A percentile compares a stretch with the other conserved stretches of the same genome.
Evolutionary conservation across 306 rosid species (phyloP).

Genomic region (Glycine soja): DNA sequence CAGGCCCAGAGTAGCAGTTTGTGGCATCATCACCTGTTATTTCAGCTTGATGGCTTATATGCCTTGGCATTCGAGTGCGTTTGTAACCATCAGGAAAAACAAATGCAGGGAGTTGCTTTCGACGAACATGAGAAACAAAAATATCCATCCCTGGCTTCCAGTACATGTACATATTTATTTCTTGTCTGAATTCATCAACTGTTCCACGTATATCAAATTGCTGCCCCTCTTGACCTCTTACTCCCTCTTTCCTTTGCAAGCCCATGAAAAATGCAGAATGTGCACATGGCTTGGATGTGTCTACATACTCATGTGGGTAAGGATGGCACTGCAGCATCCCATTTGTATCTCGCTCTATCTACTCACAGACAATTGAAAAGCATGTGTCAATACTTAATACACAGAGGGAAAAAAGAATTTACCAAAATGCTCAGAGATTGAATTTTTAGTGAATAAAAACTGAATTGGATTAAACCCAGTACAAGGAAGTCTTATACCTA

Average conservation of each 20-base stretch:
- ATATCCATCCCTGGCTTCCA: slow-evolving; percentile 98
- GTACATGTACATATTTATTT: slow-evolving; percentile 73
- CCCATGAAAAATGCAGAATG: slow-evolving; percentile 98
- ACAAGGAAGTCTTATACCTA: slow-evolving; percentile 20
- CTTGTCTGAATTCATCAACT: slow-evolving; percentile 92
- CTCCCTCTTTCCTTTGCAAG: slow-evolving; percentile 96
- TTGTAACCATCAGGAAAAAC: slow-evolving; percentile 89
- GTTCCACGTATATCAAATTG: slow-evolving; percentile 97
- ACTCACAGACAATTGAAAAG: slow-evolving; percentile 51
- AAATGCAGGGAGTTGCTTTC: slow-evolving; percentile 92
- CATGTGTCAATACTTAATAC: slow-evolving; percentile 17
- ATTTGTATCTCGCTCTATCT: slow-evolving; percentile 95
- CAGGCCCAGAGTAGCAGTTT: slow-evolving; percentile 59
- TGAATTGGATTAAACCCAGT: slow-evolving; percentile 26
- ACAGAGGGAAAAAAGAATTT: neutral
- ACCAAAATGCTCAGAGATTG: slow-evolving; percentile 23
- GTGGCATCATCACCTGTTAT: slow-evolving; percentile 56
- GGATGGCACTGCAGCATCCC: slow-evolving; percentile 99
- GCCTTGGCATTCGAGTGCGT: slow-evolving; percentile 67
- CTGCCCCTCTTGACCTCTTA: slow-evolving; percentile 93
- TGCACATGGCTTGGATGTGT: slow-evolving; percentile 76
- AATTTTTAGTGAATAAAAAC: slow-evolving; percentile 3
- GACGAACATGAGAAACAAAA: slow-evolving; percentile 92
- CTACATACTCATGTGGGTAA: slow-evolving; percentile 81
- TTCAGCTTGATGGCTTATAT: slow-evolving; percentile 56